These are phyloP conservation scores for Aspergillus fischeri DNA, from an alignment of 2,329 filamentous ascomycete genomes.

Conservation along the genomic window DNA sequence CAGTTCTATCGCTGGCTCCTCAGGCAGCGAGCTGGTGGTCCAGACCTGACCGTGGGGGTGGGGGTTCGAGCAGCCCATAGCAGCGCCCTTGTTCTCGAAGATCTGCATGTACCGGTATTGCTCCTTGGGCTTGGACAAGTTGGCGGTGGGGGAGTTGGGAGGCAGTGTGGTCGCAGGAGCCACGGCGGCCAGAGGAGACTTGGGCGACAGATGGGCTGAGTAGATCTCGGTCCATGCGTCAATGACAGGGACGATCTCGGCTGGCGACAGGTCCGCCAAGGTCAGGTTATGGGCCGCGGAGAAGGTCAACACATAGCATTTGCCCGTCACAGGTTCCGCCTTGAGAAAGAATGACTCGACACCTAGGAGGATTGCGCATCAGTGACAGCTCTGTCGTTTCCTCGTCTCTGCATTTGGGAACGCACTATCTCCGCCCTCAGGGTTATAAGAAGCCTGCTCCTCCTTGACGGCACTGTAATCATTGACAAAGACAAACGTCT, in stretches of 20 bases:
- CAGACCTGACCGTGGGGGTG: constrained; percentile 97
- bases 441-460: constrained; percentile 73
- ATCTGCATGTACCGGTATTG: constrained; percentile 98
- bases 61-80: constrained; percentile 98
- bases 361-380: constrained; percentile 44
- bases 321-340: constrained; percentile 83
- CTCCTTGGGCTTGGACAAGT: constrained; percentile 55
- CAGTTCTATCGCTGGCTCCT: constrained; percentile 80
- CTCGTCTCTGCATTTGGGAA: background rate
- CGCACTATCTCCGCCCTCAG: constrained; percentile 48
- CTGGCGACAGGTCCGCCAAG: constrained; percentile 77
- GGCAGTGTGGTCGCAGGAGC: constrained; percentile 46
- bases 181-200: constrained; percentile 57
- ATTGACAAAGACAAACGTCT: constrained; percentile 92
- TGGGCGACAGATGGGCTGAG: constrained; percentile 69
- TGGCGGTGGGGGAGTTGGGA: constrained; percentile 43
- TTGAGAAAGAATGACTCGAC: constrained; percentile 72
- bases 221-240: constrained; percentile 92
- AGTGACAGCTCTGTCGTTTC: constrained; percentile 3
- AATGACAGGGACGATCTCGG: constrained; percentile 76
- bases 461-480: constrained; percentile 98
- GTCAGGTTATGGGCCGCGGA: constrained; percentile 86
- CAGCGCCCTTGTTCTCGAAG: constrained; percentile 96
- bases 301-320: constrained; percentile 96
- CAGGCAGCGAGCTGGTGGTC: constrained; percentile 86